phyloP scores from a whole-genome alignment of 805 yeast genomes.

The Crinitomyces ghanaensis region DNA sequence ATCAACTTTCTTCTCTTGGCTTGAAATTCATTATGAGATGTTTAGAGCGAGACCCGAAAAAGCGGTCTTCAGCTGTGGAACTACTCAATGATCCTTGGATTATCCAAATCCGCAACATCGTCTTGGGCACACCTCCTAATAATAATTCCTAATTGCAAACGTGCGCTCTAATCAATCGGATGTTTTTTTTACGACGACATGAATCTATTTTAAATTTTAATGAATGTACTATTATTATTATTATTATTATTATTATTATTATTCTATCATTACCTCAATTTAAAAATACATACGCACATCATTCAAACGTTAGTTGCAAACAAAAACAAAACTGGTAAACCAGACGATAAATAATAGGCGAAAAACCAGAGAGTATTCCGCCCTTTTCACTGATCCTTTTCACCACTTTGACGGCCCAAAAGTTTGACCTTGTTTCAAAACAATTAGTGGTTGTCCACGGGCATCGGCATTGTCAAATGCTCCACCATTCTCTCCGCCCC shows the following conservation, averaged over 20 bases:
- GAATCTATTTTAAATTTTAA: no score
- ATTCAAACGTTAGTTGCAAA: no score
- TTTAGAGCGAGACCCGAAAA: slow-evolving; percentile 69
- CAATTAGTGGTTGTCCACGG: slow-evolving; percentile 21
- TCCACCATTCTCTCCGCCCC: slow-evolving; percentile 48
- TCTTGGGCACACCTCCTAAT: slow-evolving; percentile 11
- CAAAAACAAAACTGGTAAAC: no score
- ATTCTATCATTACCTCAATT: no score
- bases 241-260: no score
- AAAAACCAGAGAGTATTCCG: no score
- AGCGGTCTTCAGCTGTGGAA: slow-evolving; percentile 76
- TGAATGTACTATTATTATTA: no score
- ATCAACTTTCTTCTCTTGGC: slow-evolving; percentile 70
- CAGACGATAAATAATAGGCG: no score
- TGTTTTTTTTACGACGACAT: no score
- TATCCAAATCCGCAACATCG: slow-evolving; percentile 11
- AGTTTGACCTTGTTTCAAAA: slow-evolving; percentile 31
- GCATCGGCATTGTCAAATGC: slow-evolving; percentile 31
- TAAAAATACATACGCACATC: no score
- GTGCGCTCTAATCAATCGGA: no score
- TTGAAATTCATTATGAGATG: slow-evolving; percentile 59
- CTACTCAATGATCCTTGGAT: slow-evolving; percentile 90
- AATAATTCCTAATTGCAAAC: slow-evolving; percentile 2
- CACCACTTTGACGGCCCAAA: slow-evolving; percentile 41
- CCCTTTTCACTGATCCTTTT: no score